phyloP scores from a whole-genome alignment of 257 asterid genomes.

The Echites panduratus region DNA sequence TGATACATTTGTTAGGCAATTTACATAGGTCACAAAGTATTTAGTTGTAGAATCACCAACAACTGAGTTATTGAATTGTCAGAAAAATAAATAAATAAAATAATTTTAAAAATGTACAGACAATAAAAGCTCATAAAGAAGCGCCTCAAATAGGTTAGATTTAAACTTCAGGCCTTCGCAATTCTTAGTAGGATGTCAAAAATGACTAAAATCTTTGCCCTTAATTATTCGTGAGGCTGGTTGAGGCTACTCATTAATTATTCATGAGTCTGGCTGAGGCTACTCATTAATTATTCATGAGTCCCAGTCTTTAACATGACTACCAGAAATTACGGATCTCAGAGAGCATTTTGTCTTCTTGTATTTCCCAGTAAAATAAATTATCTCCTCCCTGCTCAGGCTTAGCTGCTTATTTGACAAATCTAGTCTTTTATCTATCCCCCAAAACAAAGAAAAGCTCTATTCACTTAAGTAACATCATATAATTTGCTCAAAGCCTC shows the following conservation, averaged over 20 bases:
- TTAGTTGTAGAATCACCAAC: background rate
- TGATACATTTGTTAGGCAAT: background rate
- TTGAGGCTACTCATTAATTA: background rate
- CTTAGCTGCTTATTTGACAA: background rate
- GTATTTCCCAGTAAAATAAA: background rate
- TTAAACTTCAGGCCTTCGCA: too few relatives aligned
- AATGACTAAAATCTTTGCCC: too few relatives aligned
- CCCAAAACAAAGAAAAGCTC: too few relatives aligned
- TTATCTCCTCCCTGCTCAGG: background rate
- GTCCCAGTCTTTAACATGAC: background rate
- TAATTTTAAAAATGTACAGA: too few relatives aligned
- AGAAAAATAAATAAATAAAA: background rate
- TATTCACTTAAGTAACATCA: background rate
- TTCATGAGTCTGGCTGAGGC: background rate
- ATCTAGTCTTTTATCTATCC: background rate
- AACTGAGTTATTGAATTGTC: background rate
- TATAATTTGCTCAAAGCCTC: background rate
- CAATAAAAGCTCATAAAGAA: background rate
- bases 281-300: too few relatives aligned
- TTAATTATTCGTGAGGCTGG: too few relatives aligned
- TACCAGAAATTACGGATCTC: background rate
- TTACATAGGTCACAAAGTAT: background rate
- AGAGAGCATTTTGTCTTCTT: background rate
- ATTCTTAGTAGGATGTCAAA: too few relatives aligned
- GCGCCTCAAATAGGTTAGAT: too few relatives aligned